Evolutionary conservation across 177 flowering plant genomes (phyloP), one percentile per base, ranked within the genome.

Genomic region (Tripterygium wilfordii): DNA sequence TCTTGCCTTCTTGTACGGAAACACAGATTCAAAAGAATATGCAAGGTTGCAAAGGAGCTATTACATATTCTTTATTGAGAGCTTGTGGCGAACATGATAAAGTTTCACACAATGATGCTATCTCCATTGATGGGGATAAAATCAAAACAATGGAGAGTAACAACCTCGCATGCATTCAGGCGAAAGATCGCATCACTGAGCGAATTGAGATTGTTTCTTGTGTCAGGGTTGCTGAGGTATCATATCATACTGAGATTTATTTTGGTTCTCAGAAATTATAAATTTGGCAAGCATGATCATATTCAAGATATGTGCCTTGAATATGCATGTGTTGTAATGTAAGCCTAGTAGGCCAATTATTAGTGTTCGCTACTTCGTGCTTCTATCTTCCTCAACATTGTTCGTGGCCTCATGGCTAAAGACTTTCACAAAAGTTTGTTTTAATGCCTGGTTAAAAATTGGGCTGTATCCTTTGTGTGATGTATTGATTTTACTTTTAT

Each of bases 151-250:
- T 37, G 24, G 79, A 75, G 36, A 74, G 74, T 47, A 66, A 70
- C 46, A 56, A 57, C 72, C 63, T 91, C 68, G 90, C 77, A 16
- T 91, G 98, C 78, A 88, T 91, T 70, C 86, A 73, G 53, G 96
- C 88, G 45, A 82, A 77, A 69, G 95, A 91, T 48, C 71, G 69
- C 38, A 52, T 65, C 22, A 81, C 76, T 45, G 88, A 85, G 62
- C 81, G 75, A 62, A 50, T 42, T 54, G 96, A 75, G 60, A 69
- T 88, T 65, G 96, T 95, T 48, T 70, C 86, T 45, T 91, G 98
- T 70, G 68, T 88, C 27, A 76, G 68, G 66, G 90, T 88, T 60
- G 79, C 89, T 44, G 90, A 88, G 90, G 96, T 87, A 78, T 39
- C 41, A n/a, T 19, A 36, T 48, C 18, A 45, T 42, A 33, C 10